Evolutionary conservation across 306 rosid species (phyloP).

Genomic region (Leucaena leucocephala): DNA sequence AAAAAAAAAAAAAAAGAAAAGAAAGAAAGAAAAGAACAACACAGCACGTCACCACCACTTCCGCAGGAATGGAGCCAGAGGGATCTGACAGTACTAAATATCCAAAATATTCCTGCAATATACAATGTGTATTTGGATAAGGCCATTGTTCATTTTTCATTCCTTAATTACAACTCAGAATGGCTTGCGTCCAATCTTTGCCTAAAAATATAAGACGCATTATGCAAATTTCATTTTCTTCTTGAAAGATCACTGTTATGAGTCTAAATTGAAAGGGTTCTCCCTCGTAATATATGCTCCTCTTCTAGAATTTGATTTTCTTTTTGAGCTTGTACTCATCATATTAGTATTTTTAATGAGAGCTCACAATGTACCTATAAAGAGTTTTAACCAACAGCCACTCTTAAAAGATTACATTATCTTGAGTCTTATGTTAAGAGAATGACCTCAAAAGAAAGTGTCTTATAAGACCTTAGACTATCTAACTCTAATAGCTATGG

Average conservation of each 20-base stretch:
- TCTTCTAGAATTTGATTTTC: no score
- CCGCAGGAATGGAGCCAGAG: background rate
- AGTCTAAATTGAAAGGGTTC: no score
- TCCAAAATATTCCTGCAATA: conserved; percentile 11
- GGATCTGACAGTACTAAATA: background rate
- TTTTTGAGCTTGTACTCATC: no score
- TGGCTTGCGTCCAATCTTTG: conserved; percentile 10
- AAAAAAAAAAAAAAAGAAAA: background rate
- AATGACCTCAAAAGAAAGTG: no score
- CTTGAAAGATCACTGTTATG: background rate
- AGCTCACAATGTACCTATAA: no score
- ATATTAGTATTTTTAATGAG: no score
- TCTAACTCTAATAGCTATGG: no score
- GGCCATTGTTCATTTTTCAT: background rate
- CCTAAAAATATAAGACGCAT: background rate
- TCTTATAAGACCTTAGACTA: no score
- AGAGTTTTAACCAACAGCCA: no score
- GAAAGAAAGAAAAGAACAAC: background rate
- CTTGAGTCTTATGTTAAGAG: no score
- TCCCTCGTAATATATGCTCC: no score
- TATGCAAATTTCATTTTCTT: conserved; percentile 2
- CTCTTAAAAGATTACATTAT: no score
- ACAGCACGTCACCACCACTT: background rate
- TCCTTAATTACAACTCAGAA: background rate
- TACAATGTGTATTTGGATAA: background rate